phyloP scores from a whole-genome alignment of 192 early-diverging fungal genomes.

The Mortierella alpina region DNA sequence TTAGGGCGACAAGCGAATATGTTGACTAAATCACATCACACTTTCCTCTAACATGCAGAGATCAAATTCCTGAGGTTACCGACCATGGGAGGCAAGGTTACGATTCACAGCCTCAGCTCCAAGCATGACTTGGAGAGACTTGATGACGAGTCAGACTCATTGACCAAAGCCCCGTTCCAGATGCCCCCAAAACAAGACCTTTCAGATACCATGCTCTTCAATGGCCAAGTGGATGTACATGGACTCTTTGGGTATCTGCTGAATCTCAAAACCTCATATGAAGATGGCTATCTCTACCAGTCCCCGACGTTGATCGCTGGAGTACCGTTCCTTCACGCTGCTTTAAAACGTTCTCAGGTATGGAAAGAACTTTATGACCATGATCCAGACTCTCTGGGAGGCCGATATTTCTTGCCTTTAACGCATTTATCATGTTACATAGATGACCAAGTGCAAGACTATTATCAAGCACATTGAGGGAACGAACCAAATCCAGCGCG shows the following conservation, averaged over 20 bases:
- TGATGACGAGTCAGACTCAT: constrained; percentile 8
- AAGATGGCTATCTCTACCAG: constrained; percentile 41
- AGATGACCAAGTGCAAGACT: constrained; percentile 38
- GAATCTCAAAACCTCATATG: constrained; percentile 27
- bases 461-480: constrained; percentile 27
- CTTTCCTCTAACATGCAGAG: constrained; percentile 8
- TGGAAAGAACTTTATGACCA: not conserved
- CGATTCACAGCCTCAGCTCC: constrained; percentile 29
- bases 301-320: constrained; percentile 35
- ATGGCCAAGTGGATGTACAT: constrained; percentile 23
- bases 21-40: not conserved
- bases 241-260: constrained; percentile 37
- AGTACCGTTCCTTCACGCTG: constrained; percentile 37
- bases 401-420: not conserved
- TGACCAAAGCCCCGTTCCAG: not conserved
- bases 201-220: constrained; percentile 27
- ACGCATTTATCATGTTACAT: not conserved
- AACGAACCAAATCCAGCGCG: constrained; percentile 25
- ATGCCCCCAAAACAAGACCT: constrained; percentile 10
- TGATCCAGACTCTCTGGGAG: not conserved
- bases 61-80: constrained; percentile 22
- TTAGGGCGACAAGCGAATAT: too few species aligned
- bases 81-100: constrained; percentile 11
- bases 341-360: constrained; percentile 32
- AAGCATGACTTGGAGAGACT: constrained; percentile 36